These are phyloP conservation scores for Gymnopilus junonius DNA, from an alignment of 768 basidiomycete genomes.

Conservation along the genomic window DNA sequence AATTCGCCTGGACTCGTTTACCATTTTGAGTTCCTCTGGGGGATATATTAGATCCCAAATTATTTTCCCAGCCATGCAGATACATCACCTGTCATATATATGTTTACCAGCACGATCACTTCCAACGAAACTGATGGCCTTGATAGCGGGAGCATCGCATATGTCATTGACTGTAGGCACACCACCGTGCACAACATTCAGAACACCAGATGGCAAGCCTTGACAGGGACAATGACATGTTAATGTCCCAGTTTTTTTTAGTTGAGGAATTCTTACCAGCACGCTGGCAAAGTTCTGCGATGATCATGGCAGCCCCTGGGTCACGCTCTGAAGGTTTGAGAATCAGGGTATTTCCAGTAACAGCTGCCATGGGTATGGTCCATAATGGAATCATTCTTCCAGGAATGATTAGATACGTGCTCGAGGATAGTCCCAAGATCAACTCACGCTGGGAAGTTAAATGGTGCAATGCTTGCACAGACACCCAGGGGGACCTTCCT, in stretches of 20 bases:
- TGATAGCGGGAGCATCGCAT: slow-evolving; percentile 90
- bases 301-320: slow-evolving; percentile 97
- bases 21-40: slow-evolving; percentile 80
- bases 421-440: slow-evolving; percentile 1
- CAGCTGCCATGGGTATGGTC: slow-evolving; percentile 89
- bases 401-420: neutral
- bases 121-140: slow-evolving; percentile 96
- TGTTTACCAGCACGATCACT: slow-evolving; percentile 92
- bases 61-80: neutral
- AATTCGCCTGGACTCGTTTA: slow-evolving; percentile 80
- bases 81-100: slow-evolving; percentile 80
- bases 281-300: slow-evolving; percentile 90
- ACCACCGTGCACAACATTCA: slow-evolving; percentile 92
- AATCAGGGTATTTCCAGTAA: slow-evolving; percentile 92
- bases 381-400: slow-evolving; percentile 93
- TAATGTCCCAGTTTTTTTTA: neutral
- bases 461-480: slow-evolving; percentile 84
- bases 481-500: slow-evolving; percentile 88
- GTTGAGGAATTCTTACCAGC: slow-evolving; percentile 53
- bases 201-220: slow-evolving; percentile 85
- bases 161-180: slow-evolving; percentile 91
- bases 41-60: neutral
- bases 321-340: slow-evolving; percentile 97
- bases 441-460: slow-evolving; percentile 87
- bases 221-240: neutral